phyloP scores from a whole-genome alignment of 2,329 filamentous ascomycete genomes.

The Penicillium paneum region DNA sequence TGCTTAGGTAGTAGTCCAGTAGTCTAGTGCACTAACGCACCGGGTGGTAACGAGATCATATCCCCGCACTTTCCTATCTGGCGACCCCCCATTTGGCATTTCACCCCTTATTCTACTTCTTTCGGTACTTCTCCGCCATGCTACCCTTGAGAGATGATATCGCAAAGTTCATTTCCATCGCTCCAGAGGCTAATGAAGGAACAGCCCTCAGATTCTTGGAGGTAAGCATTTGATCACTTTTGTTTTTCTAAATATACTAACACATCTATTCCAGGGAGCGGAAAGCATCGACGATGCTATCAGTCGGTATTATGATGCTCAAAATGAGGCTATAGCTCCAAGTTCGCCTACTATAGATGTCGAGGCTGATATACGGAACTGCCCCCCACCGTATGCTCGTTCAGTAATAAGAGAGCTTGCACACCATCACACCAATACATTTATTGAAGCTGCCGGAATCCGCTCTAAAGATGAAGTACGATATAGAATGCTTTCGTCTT shows the following conservation, averaged over 20 bases:
- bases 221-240: neutral
- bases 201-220: slow-evolving; percentile 6
- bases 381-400: neutral
- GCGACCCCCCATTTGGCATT: neutral
- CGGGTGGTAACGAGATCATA: neutral
- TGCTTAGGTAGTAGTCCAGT: neutral
- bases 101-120: neutral
- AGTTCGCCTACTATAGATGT: neutral
- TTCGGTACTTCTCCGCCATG: neutral
- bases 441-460: neutral
- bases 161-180: slow-evolving; percentile 4
- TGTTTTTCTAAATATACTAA: neutral
- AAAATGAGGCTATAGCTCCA: neutral
- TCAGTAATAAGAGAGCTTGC: neutral
- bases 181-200: neutral
- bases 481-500: neutral
- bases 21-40: neutral
- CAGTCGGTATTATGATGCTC: slow-evolving; percentile 11
- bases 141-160: neutral
- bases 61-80: neutral
- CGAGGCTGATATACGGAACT: neutral
- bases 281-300: slow-evolving; percentile 10
- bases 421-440: neutral
- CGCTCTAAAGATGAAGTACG: neutral
- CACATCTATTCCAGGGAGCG: neutral